Evolutionary conservation across 2,329 filamentous ascomycete species (phyloP).

Genomic region (Byssothecium circinans): DNA sequence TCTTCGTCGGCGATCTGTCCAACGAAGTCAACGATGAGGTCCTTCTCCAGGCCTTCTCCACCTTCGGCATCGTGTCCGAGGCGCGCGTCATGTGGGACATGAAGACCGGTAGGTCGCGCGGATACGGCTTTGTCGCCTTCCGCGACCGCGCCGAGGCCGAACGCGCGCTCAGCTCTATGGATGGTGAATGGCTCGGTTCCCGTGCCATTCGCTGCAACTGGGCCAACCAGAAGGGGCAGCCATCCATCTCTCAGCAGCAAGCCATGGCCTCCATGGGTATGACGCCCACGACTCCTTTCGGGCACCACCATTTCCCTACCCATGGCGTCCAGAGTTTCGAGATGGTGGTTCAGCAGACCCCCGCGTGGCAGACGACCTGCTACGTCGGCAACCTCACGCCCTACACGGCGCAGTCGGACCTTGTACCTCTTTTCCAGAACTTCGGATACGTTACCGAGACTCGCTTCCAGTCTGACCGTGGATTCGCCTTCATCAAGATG

Average conservation of each 20-base stretch:
- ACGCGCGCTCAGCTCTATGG: constrained; percentile 95
- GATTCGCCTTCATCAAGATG: constrained; percentile 99
- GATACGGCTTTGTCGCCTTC: constrained; percentile 97
- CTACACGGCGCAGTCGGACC: constrained; percentile 94
- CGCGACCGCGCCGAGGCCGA: constrained; percentile 91
- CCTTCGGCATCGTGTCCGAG: constrained; percentile 93
- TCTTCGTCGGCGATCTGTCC: constrained; percentile 95
- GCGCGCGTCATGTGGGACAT: constrained; percentile 99
- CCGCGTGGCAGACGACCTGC: constrained; percentile 96
- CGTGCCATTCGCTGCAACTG: constrained; percentile 99
- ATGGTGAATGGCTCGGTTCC: constrained; percentile 97
- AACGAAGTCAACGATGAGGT: constrained; percentile 99
- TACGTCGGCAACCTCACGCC: constrained; percentile 98
- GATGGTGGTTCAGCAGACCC: constrained; percentile 93
- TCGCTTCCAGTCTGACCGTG: constrained; percentile 94
- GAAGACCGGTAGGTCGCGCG: constrained; percentile 97
- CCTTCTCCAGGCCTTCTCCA: constrained; percentile 88
- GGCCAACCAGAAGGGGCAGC: constrained; percentile 99
- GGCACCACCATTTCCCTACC: constrained; percentile 96
- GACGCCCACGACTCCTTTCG: constrained; percentile 94
- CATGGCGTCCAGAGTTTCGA: constrained; percentile 97
- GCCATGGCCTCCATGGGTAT: constrained; percentile 97
- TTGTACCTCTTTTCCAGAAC: constrained; percentile 98
- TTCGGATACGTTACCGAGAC: constrained; percentile 98
- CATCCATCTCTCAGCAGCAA: constrained; percentile 96